Base-by-base conservation (phyloP, 1,139 yeast genomes). In the Saccharomyces hybrid region DNA sequence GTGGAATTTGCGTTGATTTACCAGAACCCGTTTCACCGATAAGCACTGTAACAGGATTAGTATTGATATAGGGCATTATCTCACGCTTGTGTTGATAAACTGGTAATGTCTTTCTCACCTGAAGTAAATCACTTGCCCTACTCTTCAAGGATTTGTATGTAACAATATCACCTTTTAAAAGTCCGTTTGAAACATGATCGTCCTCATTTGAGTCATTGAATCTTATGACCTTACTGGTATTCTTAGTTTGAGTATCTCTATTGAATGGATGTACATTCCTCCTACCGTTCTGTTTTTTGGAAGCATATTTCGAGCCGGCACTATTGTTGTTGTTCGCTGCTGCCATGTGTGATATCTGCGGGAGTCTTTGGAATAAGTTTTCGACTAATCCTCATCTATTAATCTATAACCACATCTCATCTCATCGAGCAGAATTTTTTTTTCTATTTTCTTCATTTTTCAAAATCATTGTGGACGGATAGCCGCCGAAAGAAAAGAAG, bases 1-100 rank as follows among this genome's bases (percentile, higher is more conserved):
- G 99, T 0, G 99, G 99, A 28, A 93, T 88, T 72, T 93, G 99
- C 0, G 99, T 93, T 3, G 99, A 93, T 69, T 93, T 93, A 75
- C 99, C 99, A 6, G 96, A 89, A 71, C 99, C 99, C 0, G 99
- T 93, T 63, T 93, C 98, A 71, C 99, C 99, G 66, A 93, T 86
- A 11, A 93, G 76, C 3, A 93, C 82, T 0, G 91, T 83, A 3
- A 89, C 95, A 58, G 79, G 84, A 63, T 85, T 80, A 9, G 73
- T 61, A 9, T 70, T 57, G 2, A 93, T 70, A 60, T 83, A 81
- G 12, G 78, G 73, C 57, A 86, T 66, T 27, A 93, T 80, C 54
- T 81, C 79, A 49, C 80, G 82, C 63, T 82, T 81, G 60, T 89
- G 90, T 60, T 80, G 84, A 68, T 78, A 89, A 42, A 91, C 87